These are phyloP conservation scores for Candida caryicola DNA, from an alignment of 805 yeast genomes.

Conservation along the genomic window DNA sequence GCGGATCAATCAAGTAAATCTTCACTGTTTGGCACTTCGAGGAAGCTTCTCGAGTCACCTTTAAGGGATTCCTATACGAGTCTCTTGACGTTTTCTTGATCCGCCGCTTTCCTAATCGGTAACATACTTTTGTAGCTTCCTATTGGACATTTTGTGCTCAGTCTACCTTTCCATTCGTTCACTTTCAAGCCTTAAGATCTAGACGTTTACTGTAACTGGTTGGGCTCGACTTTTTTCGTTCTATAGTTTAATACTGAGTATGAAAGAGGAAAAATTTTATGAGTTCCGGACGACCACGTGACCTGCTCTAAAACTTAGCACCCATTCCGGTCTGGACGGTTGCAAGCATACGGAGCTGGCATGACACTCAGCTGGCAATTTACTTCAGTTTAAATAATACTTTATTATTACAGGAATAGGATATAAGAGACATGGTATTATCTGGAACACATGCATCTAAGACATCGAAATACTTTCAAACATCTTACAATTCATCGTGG, in stretches of 20 bases:
- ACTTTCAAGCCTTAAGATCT: neutral
- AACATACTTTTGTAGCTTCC: conserved; percentile 39
- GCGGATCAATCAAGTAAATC: too few species aligned
- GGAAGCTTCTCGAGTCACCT: too few species aligned
- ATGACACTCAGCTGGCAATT: too few species aligned
- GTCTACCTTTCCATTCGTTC: neutral
- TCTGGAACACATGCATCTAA: neutral
- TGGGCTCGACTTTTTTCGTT: conserved; percentile 1
- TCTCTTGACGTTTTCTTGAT: too few species aligned
- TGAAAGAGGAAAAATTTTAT: conserved; percentile 12
- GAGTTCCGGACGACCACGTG: conserved; percentile 13
- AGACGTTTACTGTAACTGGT: conserved; percentile 1
- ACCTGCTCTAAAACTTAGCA: too few species aligned
- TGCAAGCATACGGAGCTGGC: too few species aligned
- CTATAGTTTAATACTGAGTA: conserved; percentile 3
- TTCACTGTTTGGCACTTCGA: too few species aligned
- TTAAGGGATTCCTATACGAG: too few species aligned
- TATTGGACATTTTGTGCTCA: conserved; percentile 21
- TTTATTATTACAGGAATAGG: neutral
- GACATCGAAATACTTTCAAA: too few species aligned
- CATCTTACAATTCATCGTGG: conserved; percentile 42
- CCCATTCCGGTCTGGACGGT: too few species aligned
- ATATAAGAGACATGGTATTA: neutral
- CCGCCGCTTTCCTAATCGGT: too few species aligned
- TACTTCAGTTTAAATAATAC: too few species aligned